These are phyloP conservation scores for Nidula microcarpa DNA, from an alignment of 768 basidiomycete genomes.

Conservation along the genomic window DNA sequence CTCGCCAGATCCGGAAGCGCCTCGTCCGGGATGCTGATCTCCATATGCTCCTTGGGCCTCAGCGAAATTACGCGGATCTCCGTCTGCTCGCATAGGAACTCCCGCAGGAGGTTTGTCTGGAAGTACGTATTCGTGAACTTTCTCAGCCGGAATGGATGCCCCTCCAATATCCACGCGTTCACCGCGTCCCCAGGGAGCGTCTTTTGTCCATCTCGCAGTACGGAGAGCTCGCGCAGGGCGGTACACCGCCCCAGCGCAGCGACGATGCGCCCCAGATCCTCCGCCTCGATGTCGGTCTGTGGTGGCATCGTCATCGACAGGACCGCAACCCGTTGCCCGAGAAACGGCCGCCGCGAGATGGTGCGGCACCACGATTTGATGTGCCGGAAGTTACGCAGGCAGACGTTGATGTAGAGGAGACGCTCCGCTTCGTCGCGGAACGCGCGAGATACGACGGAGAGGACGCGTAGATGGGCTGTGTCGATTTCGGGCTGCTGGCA, in stretches of 20 bases:
- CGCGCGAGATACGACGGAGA: slow-evolving; percentile 13
- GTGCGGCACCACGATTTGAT: slow-evolving; percentile 15
- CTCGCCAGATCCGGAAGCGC: slow-evolving; percentile 8
- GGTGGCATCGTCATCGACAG: slow-evolving; percentile 14
- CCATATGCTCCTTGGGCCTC: not conserved
- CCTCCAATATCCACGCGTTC: slow-evolving; percentile 15
- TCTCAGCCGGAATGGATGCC: slow-evolving; percentile 13
- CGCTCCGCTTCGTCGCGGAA: slow-evolving; percentile 20
- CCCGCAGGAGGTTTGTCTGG: slow-evolving; percentile 5
- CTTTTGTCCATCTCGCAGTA: slow-evolving; percentile 6
- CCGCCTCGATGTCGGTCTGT: slow-evolving; percentile 9
- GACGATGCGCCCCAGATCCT: slow-evolving; percentile 12
- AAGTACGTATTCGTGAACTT: slow-evolving; percentile 20
- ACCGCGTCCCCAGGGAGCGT: slow-evolving; percentile 8
- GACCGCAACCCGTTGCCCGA: slow-evolving; percentile 7
- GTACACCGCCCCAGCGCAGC: slow-evolving; percentile 9
- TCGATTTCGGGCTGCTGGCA: slow-evolving; percentile 9
- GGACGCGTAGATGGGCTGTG: slow-evolving; percentile 8
- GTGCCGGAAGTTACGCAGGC: slow-evolving; percentile 7
- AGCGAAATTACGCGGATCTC: slow-evolving; percentile 6
- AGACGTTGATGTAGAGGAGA: slow-evolving; percentile 13
- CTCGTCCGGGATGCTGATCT: slow-evolving; percentile 5
- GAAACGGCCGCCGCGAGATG: slow-evolving; percentile 11
- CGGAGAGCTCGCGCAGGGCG: slow-evolving; percentile 11
- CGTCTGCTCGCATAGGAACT: slow-evolving; percentile 12